phyloP scores from a whole-genome alignment of 192 early-diverging fungal genomes.

The Rhizophagus sp. region DNA sequence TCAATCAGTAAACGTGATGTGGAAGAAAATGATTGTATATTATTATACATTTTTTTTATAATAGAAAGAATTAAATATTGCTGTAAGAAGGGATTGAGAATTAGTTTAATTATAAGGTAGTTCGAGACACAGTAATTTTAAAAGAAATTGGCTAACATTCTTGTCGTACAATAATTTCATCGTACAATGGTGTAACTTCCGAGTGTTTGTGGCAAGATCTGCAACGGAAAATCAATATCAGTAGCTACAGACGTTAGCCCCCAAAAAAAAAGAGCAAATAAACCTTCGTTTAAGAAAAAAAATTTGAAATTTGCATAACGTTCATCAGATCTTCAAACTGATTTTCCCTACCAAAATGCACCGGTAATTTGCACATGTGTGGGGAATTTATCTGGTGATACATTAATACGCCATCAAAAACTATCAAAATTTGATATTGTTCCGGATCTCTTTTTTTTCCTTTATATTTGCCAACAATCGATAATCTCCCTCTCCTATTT shows the following conservation, averaged over 20 bases:
- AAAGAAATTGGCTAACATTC: not conserved
- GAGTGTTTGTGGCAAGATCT: too few species aligned
- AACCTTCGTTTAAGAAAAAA: too few species aligned
- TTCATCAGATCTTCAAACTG: not conserved
- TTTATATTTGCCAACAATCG: too few species aligned
- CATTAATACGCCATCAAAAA: not conserved
- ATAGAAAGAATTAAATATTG: not conserved
- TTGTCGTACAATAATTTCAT: not conserved
- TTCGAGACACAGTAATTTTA: not conserved
- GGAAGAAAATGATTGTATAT: not conserved
- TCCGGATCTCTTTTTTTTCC: not conserved
- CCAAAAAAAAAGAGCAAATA: too few species aligned
- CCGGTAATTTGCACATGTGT: not conserved
- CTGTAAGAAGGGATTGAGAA: not conserved
- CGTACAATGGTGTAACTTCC: not conserved
- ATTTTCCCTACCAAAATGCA: not conserved
- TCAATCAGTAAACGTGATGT: not conserved
- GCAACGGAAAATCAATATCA: too few species aligned
- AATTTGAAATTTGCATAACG: too few species aligned
- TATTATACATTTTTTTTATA: not conserved
- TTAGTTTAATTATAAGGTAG: not conserved
- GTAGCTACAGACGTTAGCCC: too few species aligned
- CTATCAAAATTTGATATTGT: not conserved
- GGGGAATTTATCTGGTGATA: not conserved
- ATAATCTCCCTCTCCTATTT: not conserved